Conservation (phyloP, 208 protist species). For the Trypanosoma grayi region DNA sequence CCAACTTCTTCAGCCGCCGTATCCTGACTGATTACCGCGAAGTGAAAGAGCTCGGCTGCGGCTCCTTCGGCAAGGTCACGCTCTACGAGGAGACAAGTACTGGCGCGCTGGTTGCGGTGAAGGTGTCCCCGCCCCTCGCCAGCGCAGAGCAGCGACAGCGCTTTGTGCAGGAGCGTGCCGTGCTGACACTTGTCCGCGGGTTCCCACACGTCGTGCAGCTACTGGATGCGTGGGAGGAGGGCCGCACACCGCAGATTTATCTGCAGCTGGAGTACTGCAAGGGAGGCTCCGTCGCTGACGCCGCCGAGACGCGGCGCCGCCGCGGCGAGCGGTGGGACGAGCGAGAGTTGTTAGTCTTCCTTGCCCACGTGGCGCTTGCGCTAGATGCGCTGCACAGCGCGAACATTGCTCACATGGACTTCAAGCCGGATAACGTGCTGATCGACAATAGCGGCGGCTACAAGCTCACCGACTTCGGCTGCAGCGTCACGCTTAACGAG, state of each 20-base stretch:
- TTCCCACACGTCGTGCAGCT: slow-evolving; percentile 83
- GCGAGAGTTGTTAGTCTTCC: slow-evolving; percentile 71
- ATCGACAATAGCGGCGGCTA: slow-evolving; percentile 72
- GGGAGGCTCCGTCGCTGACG: slow-evolving; percentile 65
- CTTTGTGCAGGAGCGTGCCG: slow-evolving; percentile 58
- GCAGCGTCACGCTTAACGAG: slow-evolving; percentile 70
- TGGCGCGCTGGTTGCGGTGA: slow-evolving; percentile 72
- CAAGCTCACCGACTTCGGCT: slow-evolving; percentile 93
- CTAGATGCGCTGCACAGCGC: slow-evolving; percentile 79
- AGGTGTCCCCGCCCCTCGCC: slow-evolving; percentile 54
- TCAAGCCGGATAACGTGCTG: slow-evolving; percentile 94
- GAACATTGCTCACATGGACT: slow-evolving; percentile 91
- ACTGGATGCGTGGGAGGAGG: slow-evolving; percentile 74
- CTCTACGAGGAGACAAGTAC: slow-evolving; percentile 78
- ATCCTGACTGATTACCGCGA: slow-evolving; percentile 84
- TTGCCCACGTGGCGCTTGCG: slow-evolving; percentile 85
- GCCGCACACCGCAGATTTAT: slow-evolving; percentile 63
- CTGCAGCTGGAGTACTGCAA: slow-evolving; percentile 86
- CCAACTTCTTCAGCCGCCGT: slow-evolving; percentile 60
- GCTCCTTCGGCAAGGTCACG: slow-evolving; percentile 72
- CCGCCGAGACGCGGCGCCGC: slow-evolving; percentile 44
- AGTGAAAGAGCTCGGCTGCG: slow-evolving; percentile 67
- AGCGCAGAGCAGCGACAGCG: slow-evolving; percentile 39
- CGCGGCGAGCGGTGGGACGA: slow-evolving; percentile 56
- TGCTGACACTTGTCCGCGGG: slow-evolving; percentile 55